Percentiles rank a stretch among this genome's conserved stretches.
These are phyloP conservation scores for Debaryomyces tyrocola DNA, from an alignment of 805 yeast genomes.

Conservation along the genomic window DNA sequence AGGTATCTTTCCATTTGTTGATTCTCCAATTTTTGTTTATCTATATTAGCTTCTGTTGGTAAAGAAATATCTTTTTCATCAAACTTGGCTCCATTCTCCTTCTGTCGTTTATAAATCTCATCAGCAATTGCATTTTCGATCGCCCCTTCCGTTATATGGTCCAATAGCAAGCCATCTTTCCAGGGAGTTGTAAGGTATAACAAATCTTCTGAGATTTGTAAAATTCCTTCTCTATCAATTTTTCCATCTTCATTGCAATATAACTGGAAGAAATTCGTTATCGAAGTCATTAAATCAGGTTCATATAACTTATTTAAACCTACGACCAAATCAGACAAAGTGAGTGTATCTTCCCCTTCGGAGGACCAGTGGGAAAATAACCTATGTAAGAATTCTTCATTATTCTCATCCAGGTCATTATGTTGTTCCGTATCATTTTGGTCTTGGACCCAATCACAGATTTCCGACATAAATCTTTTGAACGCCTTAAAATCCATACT, in stretches of 20 bases:
- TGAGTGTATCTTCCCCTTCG: slow-evolving; percentile 52
- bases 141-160: slow-evolving; percentile 58
- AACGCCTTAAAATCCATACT: slow-evolving; percentile 80
- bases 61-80: slow-evolving; percentile 33
- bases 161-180: slow-evolving; percentile 70
- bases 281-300: slow-evolving; percentile 72
- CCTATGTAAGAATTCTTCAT: slow-evolving; percentile 42
- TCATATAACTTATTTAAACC: slow-evolving; percentile 74
- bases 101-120: slow-evolving; percentile 45
- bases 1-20: slow-evolving; percentile 79
- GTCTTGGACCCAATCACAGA: slow-evolving; percentile 69
- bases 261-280: slow-evolving; percentile 75
- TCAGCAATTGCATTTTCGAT: slow-evolving; percentile 72
- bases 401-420: slow-evolving; percentile 6
- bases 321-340: slow-evolving; percentile 65
- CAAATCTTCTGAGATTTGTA: slow-evolving; percentile 85
- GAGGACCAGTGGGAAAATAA: slow-evolving; percentile 73
- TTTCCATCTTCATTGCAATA: slow-evolving; percentile 65
- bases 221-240: slow-evolving; percentile 74
- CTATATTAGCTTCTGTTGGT: slow-evolving; percentile 62
- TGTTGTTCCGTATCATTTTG: slow-evolving; percentile 8
- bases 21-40: slow-evolving; percentile 58
- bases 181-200: slow-evolving; percentile 81
- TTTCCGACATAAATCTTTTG: slow-evolving; percentile 68
- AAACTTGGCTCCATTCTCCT: slow-evolving; percentile 29